Base-by-base conservation (phyloP, 1,139 yeast genomes). In the Taphrina confusa region DNA sequence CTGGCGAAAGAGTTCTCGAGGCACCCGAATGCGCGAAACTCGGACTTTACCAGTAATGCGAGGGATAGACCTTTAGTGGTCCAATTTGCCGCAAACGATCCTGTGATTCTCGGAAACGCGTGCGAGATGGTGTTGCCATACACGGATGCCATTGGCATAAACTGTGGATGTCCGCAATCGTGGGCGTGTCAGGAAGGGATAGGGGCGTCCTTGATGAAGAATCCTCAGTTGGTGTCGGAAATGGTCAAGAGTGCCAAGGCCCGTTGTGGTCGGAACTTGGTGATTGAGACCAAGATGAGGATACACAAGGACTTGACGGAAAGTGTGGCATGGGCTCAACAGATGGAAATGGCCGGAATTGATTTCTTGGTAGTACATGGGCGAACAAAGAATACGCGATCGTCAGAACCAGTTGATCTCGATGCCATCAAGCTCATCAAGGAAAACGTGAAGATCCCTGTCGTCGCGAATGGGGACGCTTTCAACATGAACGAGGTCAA, bases 121-220 rank as follows among this genome's bases (percentile, higher is more conserved):
- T 90, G 88, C 1, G 89, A 85, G 60, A 83, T 92, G 90, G 83
- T 91, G n/a, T 81, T 81, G 64, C 96, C 96, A 0, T 88, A 82
- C 69, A 92, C 89, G 46, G 97, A 92, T 73, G 98, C 95, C 1
- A 84, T 92, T 31, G 97, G 98, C 0, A 78, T 92, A 61, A 94
- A 92, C 75, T 92, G 98, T 74, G 98, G 98, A 0, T 92, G 98
- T 73, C 98, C 98, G 1, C 90, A 92, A 57, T 87, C 85, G 65
- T 97, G 92, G 66, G 98, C 92, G 71, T 88, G 88, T 4, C 79
- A 96, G 50, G 97, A 90, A 71, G 98, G 98, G 16, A 90, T 92
- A 25, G 98, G 98, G 3, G 97, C 97, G 0, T 97, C 97, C 0
- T 77, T 92, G 60, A 91, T 92, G 90, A 76, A 83, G 28, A 84